Evolutionary conservation across 2,329 filamentous ascomycete species (phyloP), one percentile per base, ranked within the genome.

Genomic region (Trichoderma guizhouense): DNA sequence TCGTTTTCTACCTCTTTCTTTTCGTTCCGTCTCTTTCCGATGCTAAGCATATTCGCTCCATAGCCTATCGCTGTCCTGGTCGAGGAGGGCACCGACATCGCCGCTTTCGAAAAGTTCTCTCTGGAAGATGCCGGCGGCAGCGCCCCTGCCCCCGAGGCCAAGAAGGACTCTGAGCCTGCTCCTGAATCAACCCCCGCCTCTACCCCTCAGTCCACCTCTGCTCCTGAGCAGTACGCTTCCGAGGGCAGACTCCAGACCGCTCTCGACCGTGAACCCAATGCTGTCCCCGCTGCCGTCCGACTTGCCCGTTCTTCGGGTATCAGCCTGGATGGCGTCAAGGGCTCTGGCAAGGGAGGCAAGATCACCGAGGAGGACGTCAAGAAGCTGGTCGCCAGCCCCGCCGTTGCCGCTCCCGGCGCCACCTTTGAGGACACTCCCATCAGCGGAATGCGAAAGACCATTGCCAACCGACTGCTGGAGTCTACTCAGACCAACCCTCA

Each of bases 51-150:
- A 30, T 47, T 70, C 57, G 51, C 58, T 72, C 36, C 5, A 69
- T 78, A 99, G 96, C 96, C 97, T 76, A 99, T 99, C 80, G 97
- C 95, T 74, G 90, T 99, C 75, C 88, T 98, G 81, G 92, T 98
- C 75, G 95, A 98, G 80, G 95, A 98, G 80, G 95, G 93, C 72
- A 89, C 88, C 82, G 95, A 99, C 81, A 86, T 97, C 76, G 87
- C 91, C 65, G 92, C 95, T 66, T 99, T 99, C 83, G 94, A 95
- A 80, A 90, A 89, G 75, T 99, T 98, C 86, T 91, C 90, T 76
- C 83, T 96, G 74, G 91, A 93, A 77, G 96, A 99, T 84, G 96
- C 96, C 76, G 96, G 95, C 79, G 95, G 95, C 79, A 92, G 95
- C 76, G 84, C 87, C 72, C 82, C 91, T 72, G 79, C 92, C 74